Conservation (phyloP, 306 rosid species). For the Luffa aegyptiaca region DNA sequence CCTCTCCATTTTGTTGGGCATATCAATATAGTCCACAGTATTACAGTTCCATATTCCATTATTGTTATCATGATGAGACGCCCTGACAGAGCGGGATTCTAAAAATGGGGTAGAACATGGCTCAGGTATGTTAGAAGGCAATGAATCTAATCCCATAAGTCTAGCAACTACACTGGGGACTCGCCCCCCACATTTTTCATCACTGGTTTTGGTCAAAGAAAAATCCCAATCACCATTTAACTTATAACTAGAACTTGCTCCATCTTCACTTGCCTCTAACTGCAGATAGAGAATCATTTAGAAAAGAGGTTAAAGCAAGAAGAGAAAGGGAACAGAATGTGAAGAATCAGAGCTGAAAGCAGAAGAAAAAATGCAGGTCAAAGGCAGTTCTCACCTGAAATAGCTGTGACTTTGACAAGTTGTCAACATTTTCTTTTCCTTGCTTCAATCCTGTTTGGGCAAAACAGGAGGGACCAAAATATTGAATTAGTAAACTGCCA, state of each 20-base stretch:
- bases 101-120: conserved; percentile 26
- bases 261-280: conserved; percentile 46
- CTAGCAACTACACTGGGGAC: conserved; percentile 82
- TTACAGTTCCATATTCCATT: conserved; percentile 25
- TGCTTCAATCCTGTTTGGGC: conserved; percentile 35
- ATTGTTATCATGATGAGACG: conserved; percentile 32
- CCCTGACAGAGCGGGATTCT: conserved; percentile 34
- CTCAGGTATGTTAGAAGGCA: conserved; percentile 44
- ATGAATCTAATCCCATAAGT: conserved; percentile 86
- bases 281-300: conserved; percentile 22
- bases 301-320: not conserved
- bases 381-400: conserved; percentile 33
- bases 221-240: conserved; percentile 41
- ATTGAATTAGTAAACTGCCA: not conserved
- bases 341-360: not conserved
- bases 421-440: conserved; percentile 54
- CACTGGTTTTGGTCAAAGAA: conserved; percentile 39
- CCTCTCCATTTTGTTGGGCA: conserved; percentile 38
- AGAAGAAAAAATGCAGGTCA: not conserved
- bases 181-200: conserved; percentile 58
- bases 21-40: conserved; percentile 27
- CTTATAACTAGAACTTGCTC: conserved; percentile 41
- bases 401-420: conserved; percentile 27
- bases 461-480: conserved; percentile 23
- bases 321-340: not conserved